Conservation (phyloP, 2,329 filamentous ascomycete genomes). For the Rachicladosporium sp. region DNA sequence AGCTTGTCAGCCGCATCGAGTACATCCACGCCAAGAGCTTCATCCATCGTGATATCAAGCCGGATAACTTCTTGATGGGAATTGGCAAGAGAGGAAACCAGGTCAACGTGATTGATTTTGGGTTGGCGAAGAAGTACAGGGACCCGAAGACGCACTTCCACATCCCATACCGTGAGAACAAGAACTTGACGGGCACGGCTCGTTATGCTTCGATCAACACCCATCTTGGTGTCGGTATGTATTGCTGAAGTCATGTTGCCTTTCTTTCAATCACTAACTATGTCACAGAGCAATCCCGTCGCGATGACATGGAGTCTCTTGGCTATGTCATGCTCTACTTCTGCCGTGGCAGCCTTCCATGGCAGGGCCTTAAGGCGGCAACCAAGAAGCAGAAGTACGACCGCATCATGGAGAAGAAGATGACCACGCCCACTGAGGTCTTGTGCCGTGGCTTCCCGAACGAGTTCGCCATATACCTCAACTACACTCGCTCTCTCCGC, state of each 20-base stretch:
- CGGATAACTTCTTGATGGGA: slow-evolving; percentile 98
- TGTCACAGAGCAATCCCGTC: slow-evolving; percentile 76
- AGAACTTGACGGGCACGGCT: slow-evolving; percentile 97
- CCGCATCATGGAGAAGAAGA: slow-evolving; percentile 99
- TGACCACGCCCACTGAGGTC: slow-evolving; percentile 97
- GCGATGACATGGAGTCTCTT: slow-evolving; percentile 98
- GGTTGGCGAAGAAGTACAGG: slow-evolving; percentile 98
- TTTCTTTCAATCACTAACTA: slow-evolving; percentile 5
- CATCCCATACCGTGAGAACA: slow-evolving; percentile 99
- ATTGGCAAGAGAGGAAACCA: slow-evolving; percentile 99
- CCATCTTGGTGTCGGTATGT: slow-evolving; percentile 79
- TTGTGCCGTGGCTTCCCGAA: slow-evolving; percentile 98
- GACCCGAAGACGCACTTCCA: slow-evolving; percentile 99
- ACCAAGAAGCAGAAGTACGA: slow-evolving; percentile 99
- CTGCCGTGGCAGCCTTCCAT: slow-evolving; percentile 94
- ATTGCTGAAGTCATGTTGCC: no score
- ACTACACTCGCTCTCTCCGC: slow-evolving; percentile 95
- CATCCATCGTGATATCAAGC: slow-evolving; percentile 99
- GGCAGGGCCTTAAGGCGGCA: slow-evolving; percentile 96
- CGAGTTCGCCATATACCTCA: slow-evolving; percentile 98
- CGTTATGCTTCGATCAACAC: slow-evolving; percentile 99
- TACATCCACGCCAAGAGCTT: slow-evolving; percentile 99
- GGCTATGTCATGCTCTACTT: slow-evolving; percentile 99
- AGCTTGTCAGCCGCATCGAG: slow-evolving; percentile 97
- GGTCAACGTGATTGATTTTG: slow-evolving; percentile 98